Conservation (phyloP, 495 filamentous ascomycete species). For the Xylaria flabelliformis region DNA sequence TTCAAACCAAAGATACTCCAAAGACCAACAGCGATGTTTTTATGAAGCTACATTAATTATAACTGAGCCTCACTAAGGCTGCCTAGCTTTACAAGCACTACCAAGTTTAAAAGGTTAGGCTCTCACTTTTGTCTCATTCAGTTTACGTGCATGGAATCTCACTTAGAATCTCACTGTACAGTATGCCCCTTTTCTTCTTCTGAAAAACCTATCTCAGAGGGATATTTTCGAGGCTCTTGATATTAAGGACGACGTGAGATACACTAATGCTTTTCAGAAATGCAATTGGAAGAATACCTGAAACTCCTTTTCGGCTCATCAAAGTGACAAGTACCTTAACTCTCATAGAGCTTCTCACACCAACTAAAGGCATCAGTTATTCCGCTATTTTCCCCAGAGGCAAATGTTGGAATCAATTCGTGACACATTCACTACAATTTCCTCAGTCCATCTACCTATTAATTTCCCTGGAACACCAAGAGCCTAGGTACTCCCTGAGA, state of each 20-base stretch:
- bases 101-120: neutral
- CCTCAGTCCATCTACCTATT: neutral
- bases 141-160: neutral
- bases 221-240: neutral
- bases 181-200: neutral
- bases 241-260: neutral
- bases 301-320: neutral
- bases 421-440: neutral
- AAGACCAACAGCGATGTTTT: neutral
- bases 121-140: neutral
- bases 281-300: neutral
- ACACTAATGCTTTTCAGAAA: neutral
- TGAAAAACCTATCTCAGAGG: neutral
- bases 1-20: neutral
- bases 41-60: neutral
- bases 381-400: neutral
- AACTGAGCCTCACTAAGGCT: neutral
- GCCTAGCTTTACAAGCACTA: neutral
- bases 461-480: neutral
- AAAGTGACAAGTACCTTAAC: neutral
- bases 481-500: too few species aligned
- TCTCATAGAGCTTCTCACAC: neutral
- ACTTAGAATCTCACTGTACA: too few species aligned
- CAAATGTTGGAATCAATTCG: neutral
- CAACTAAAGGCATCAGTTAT: neutral